A percentile compares a stretch with the other conserved stretches of the same genome.
These are phyloP conservation scores for Talaromyces sp. DNA, from an alignment of 2,329 filamentous ascomycete species.

Conservation along the genomic window DNA sequence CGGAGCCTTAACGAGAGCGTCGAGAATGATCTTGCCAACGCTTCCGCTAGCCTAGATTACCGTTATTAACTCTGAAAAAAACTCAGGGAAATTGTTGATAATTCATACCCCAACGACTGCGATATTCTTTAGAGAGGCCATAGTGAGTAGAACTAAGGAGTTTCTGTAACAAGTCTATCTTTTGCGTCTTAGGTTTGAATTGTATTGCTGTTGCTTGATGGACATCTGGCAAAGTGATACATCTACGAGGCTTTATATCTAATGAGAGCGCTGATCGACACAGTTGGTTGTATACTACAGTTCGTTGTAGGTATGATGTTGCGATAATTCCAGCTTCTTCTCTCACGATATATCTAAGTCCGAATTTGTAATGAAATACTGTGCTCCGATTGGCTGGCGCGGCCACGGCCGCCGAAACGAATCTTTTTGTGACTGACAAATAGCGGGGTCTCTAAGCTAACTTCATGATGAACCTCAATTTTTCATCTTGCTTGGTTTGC, in stretches of 20 bases:
- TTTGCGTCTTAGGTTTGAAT: neutral
- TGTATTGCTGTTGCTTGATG: neutral
- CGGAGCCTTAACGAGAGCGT: conserved; percentile 18
- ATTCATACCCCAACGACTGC: conserved; percentile 22
- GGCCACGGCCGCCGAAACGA: conserved; percentile 10
- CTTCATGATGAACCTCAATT: neutral
- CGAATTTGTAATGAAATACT: neutral
- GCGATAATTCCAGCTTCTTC: neutral
- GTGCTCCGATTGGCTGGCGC: conserved; percentile 3
- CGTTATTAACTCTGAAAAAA: neutral
- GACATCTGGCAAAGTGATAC: neutral
- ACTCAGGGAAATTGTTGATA: neutral
- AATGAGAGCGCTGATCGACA: neutral
- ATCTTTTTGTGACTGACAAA: neutral
- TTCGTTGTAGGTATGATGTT: neutral
- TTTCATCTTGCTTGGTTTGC: neutral
- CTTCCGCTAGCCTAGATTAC: conserved; percentile 24
- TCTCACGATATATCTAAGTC: neutral
- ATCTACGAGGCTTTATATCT: neutral
- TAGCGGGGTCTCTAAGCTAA: neutral
- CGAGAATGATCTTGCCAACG: conserved; percentile 25
- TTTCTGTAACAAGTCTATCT: neutral
- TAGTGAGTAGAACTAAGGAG: conserved; percentile 1
- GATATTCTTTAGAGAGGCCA: conserved; percentile 20
- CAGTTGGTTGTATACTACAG: neutral